Evolutionary conservation across 225 moss, liverwort and hornwort genomes (phyloP).

Genomic region (Polytrichum formosum): DNA sequence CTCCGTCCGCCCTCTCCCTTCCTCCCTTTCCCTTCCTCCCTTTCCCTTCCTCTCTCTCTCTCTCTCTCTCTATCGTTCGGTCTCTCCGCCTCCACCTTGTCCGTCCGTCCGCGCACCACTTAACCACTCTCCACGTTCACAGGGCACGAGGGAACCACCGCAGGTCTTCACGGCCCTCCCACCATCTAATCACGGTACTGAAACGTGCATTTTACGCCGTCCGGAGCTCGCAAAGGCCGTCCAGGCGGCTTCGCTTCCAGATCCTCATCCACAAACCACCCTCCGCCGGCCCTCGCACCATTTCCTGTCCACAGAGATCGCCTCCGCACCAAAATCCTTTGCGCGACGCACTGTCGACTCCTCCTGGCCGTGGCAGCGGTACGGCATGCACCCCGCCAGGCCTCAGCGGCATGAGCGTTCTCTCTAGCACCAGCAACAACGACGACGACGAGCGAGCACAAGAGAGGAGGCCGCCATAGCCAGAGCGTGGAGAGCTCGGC

Average conservation of each 20-base stretch:
- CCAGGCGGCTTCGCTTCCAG: not conserved
- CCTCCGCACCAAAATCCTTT: not conserved
- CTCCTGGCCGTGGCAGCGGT: not conserved
- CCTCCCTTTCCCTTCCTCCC: not conserved
- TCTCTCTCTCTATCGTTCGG: not conserved
- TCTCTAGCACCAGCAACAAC: not conserved
- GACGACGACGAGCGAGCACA: not conserved
- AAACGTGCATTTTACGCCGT: not conserved
- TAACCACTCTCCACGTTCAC: not conserved
- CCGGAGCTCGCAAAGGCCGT: not conserved
- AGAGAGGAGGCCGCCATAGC: not conserved
- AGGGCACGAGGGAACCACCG: not conserved
- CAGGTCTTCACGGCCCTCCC: conserved; percentile 1
- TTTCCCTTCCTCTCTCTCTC: not conserved
- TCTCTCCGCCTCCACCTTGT: not conserved
- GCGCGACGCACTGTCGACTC: not conserved
- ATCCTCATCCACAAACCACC: not conserved
- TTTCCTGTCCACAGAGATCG: not conserved
- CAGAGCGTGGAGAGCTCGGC: not conserved
- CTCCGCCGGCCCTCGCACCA: not conserved
- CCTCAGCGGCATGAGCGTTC: not conserved
- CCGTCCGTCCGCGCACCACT: not conserved
- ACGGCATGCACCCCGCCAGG: conserved; percentile 1
- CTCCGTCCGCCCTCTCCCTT: not conserved
- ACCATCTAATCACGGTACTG: not conserved